Evolutionary conservation across 768 basidiomycete genomes (phyloP), one percentile per base, ranked within the genome.

Genomic region (Fistulinella prunicolor): DNA sequence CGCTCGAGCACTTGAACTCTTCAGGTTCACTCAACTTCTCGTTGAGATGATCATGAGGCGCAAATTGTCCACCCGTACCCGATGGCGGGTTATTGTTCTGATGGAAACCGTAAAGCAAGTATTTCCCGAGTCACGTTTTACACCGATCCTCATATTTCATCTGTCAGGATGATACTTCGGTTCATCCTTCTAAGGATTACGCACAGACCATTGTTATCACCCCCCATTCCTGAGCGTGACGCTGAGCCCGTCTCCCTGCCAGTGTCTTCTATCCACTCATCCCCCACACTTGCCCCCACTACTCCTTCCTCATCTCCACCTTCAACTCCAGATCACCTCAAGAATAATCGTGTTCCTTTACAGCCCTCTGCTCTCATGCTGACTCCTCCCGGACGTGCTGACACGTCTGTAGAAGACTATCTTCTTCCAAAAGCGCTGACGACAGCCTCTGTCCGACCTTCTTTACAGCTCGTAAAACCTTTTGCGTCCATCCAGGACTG

Each of bases 81-180:
- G 82, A 52, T 95, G 92, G 90, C 77, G 86, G 53, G 77, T 81
- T 19, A 78, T 97, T 40, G 64, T 95, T 44, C 53, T 83, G 24
- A 71, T 97, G 29, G 95, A 99, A 66, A 63, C 76, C 35, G 66
- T 94, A 67, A 99, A 99, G n/a, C n/a, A n/a, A n/a, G 94, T 95
- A 61, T 65, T 80, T 16, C 5, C 37, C 10, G 20, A 40, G 26
- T 36, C 44, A 36, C 41, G 36, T 24, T 47, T 20, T 28, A 16
- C 16, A 34, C 30, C 12, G 13, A 21, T 44, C 44, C 47, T 51
- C 44, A 54, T 41, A 44, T 46, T 39, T 46, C 26, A 44, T 49
- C 50, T 58, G 42, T 48, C 39, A 96, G 94, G 69, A 87, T 82
- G 22, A 56, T 81, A 22, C 76, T 98, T 34, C 85, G 90, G 14